phyloP scores from a whole-genome alignment of 176 grass and related monocot genomes.

The Zoysia pacifica region DNA sequence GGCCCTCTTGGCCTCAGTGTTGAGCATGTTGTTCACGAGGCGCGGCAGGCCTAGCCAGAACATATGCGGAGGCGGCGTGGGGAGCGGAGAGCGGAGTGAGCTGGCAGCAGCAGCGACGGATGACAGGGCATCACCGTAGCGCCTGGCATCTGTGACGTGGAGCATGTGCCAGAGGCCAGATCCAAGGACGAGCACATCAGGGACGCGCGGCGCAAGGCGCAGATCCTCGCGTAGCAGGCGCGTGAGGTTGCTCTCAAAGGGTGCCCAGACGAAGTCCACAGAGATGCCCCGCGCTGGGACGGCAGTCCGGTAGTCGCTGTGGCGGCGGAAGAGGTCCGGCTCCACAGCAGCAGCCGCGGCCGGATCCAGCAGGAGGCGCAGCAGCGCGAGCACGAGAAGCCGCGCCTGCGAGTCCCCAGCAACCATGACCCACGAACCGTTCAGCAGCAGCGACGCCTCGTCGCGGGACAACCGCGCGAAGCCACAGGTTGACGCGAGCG shows the following conservation, averaged over 20 bases:
- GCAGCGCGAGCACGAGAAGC: conserved; percentile 74
- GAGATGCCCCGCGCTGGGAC: conserved; percentile 61
- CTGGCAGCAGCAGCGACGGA: conserved; percentile 41
- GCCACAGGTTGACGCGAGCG: conserved; percentile 56
- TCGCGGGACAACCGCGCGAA: conserved; percentile 67
- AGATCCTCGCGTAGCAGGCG: conserved; percentile 63
- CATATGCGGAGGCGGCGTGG: conserved; percentile 60
- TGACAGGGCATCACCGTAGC: conserved; percentile 53
- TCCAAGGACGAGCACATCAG: conserved; percentile 84
- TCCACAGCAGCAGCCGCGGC: conserved; percentile 56
- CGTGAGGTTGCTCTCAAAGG: conserved; percentile 82
- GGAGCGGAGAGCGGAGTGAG: conserved; percentile 33
- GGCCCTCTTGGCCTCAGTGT: conserved; percentile 76
- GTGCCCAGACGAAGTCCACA: conserved; percentile 91
- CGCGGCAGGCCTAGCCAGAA: conserved; percentile 85
- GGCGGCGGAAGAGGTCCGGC: conserved; percentile 82
- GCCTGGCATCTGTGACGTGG: conserved; percentile 54
- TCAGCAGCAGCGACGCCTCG: conserved; percentile 76
- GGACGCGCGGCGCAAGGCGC: conserved; percentile 45
- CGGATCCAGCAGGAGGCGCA: conserved; percentile 77
- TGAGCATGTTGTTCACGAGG: conserved; percentile 74
- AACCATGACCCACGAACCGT: conserved; percentile 86
- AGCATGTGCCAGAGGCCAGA: conserved; percentile 98
- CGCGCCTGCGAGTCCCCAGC: conserved; percentile 96
- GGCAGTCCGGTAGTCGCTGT: conserved; percentile 69